A percentile compares a stretch with the other conserved stretches of the same genome.
These are phyloP conservation scores for Cyclotella sp. DNA, from an alignment of 108 stramenopile genomes.

Conservation along the genomic window DNA sequence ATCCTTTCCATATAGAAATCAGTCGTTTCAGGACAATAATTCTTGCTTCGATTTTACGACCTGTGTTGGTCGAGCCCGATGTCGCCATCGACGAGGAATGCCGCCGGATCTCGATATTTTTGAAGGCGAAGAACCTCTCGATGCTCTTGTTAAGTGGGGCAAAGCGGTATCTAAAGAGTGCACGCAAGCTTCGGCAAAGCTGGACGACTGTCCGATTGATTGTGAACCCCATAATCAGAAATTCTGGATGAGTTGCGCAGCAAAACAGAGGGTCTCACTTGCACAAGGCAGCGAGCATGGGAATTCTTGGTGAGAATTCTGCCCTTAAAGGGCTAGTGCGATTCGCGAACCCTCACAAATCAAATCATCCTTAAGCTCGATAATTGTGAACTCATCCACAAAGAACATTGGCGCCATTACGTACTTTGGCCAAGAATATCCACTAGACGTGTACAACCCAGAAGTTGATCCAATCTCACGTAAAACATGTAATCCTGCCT, in stretches of 20 bases:
- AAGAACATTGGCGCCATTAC: constrained; percentile 54
- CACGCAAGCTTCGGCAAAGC: background rate
- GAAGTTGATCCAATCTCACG: constrained; percentile 42
- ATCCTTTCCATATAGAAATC: constrained; percentile 12
- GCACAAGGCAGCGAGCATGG: constrained; percentile 51
- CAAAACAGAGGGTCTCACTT: constrained; percentile 30
- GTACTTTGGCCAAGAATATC: constrained; percentile 40
- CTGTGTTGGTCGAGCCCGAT: constrained; percentile 52
- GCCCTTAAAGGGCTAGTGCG: no score
- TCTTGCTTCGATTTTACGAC: constrained; percentile 41
- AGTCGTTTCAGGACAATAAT: constrained; percentile 23
- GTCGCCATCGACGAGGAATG: constrained; percentile 47
- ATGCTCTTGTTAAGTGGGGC: constrained; percentile 56
- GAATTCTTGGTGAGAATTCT: constrained; percentile 25
- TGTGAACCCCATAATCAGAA: constrained; percentile 48
- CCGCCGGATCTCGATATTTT: constrained; percentile 51
- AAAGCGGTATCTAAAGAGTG: constrained; percentile 35
- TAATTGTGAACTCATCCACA: background rate
- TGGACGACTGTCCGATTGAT: constrained; percentile 53
- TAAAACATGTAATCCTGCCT: constrained; percentile 23
- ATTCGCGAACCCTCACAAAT: no score
- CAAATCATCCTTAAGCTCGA: no score
- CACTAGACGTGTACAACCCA: constrained; percentile 57
- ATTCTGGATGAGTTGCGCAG: constrained; percentile 53
- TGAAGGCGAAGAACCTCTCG: constrained; percentile 58